Percentiles rank a stretch among this genome's conserved stretches.
phyloP scores from a whole-genome alignment of 345 rosid species.

The Murraya koenigii region DNA sequence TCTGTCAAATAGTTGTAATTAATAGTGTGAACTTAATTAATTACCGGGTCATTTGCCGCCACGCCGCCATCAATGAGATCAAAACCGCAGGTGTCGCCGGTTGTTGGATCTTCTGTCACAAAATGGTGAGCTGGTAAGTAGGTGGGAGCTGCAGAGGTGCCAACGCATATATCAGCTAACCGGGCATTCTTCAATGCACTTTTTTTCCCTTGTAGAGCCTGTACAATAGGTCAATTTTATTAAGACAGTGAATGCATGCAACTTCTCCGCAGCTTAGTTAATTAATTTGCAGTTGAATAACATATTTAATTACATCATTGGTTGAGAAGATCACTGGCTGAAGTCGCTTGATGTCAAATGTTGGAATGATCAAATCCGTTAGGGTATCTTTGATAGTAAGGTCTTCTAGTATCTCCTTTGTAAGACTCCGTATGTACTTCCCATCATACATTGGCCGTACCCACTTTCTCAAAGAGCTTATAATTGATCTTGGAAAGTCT shows the following conservation, averaged over 20 bases:
- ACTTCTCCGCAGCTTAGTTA: too few relatives aligned
- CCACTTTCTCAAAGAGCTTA: background rate
- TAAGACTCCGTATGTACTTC: background rate
- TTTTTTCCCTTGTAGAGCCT: too few relatives aligned
- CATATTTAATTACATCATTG: slow-evolving; percentile 1
- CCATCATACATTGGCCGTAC: background rate
- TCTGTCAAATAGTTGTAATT: too few relatives aligned
- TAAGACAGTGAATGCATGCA: too few relatives aligned
- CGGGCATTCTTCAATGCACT: slow-evolving; percentile 11
- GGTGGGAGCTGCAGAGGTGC: slow-evolving; percentile 34
- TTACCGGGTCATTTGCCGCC: slow-evolving; percentile 32
- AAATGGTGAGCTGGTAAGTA: slow-evolving; percentile 27
- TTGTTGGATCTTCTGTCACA: slow-evolving; percentile 3
- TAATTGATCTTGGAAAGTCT: background rate
- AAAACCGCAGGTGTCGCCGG: background rate
- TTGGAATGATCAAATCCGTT: slow-evolving; percentile 14
- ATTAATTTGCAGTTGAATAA: too few relatives aligned
- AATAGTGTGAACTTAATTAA: background rate
- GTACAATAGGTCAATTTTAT: too few relatives aligned
- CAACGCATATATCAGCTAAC: slow-evolving; percentile 26
- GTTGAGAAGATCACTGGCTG: slow-evolving; percentile 24
- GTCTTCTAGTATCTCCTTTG: background rate
- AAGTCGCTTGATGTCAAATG: slow-evolving; percentile 22
- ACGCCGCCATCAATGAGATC: slow-evolving; percentile 35
- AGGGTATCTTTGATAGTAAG: background rate